Conservation (phyloP, 345 rosid species). For the Stellera chamaejasme region DNA sequence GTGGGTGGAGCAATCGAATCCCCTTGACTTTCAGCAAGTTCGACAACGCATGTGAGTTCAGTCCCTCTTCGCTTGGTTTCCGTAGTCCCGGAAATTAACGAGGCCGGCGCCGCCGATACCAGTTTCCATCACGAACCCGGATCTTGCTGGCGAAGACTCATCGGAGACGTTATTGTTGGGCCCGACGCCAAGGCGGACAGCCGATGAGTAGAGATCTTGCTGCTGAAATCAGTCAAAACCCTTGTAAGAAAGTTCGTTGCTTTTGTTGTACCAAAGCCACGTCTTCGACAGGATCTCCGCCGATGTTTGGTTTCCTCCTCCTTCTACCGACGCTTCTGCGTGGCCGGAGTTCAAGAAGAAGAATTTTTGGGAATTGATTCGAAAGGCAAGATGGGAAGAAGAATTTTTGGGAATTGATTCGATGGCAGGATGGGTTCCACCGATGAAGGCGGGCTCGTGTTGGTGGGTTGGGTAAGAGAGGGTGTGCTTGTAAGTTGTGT, state of each 20-base stretch:
- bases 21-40: constrained; percentile 87
- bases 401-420: no score
- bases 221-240: constrained; percentile 28
- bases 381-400: no score
- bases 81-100: constrained; percentile 76
- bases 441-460: no score
- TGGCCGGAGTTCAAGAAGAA: no score
- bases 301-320: constrained; percentile 28
- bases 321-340: constrained; percentile 25
- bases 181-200: constrained; percentile 36
- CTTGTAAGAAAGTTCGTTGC: no score
- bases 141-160: constrained; percentile 19
- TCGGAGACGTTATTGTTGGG: constrained; percentile 37
- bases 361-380: no score
- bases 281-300: constrained; percentile 26
- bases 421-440: no score
- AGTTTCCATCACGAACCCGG: constrained; percentile 15
- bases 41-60: constrained; percentile 70
- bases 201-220: constrained; percentile 52
- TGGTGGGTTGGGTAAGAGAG: no score
- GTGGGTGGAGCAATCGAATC: constrained; percentile 68
- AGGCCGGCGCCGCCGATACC: constrained; percentile 23
- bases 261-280: constrained; percentile 35
- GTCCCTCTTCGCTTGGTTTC: constrained; percentile 89
- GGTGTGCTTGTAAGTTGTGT: no score